Conservation (phyloP, 2,329 filamentous ascomycete species). For the Juglanconis oblonga region DNA sequence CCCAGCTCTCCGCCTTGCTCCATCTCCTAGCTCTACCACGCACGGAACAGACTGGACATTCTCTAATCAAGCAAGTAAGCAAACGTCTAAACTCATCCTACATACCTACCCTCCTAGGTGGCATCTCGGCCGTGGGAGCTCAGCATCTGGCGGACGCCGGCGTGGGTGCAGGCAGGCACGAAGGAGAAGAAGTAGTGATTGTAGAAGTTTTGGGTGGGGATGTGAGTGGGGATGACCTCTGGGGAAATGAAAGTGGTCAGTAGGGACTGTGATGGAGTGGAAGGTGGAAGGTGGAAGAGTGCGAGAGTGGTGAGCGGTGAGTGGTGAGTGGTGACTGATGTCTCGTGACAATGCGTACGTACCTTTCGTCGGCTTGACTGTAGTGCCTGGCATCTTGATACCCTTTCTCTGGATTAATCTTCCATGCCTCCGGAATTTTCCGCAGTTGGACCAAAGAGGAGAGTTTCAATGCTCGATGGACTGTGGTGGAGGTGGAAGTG, state of each 20-base stretch:
- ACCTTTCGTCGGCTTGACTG: neutral
- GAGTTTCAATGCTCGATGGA: no score
- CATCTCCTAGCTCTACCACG: no score
- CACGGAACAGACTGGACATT: no score
- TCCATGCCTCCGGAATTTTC: no score
- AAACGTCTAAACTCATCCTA: no score
- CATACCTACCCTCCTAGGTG: no score
- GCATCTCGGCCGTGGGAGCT: neutral
- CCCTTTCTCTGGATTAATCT: no score
- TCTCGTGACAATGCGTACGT: neutral
- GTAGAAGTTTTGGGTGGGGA: neutral
- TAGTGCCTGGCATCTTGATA: neutral
- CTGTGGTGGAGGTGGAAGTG: no score
- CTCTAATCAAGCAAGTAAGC: no score
- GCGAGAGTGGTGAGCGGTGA: neutral
- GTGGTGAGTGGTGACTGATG: neutral
- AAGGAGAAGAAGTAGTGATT: slow-evolving; percentile 9
- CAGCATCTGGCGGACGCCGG: neutral
- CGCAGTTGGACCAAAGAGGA: no score
- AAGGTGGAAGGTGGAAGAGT: neutral
- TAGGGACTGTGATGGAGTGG: neutral
- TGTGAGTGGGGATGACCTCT: neutral
- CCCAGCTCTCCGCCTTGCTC: neutral
- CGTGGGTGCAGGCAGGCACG: neutral
- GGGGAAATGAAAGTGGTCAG: neutral